Base-by-base conservation (phyloP, 148 eudicot genomes). In the Rhododendron molle region DNA sequence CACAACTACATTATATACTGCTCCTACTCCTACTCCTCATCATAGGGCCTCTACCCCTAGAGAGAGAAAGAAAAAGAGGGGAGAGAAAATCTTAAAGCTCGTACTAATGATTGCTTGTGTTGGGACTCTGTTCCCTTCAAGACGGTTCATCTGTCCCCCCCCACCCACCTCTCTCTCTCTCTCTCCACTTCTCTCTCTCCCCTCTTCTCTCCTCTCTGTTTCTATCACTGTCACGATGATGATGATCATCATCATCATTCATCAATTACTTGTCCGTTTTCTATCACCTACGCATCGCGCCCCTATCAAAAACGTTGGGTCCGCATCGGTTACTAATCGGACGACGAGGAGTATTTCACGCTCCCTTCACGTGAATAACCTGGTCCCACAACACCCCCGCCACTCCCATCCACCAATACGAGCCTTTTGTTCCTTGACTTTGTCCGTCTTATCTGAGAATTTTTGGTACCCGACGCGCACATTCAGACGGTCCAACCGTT, bases 31-130 rank as follows among this genome's bases (percentile, higher is more conserved):
- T 49, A 44, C 52, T 10, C 54, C 58, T 54, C 60, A 20, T 54
- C 60, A 16, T 54, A 54, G 60, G 18, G 32, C 11, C 7, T 23
- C 69, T n/a, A n/a, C 32, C 3, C 2, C 32, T 65, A 65, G 72
- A 65, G 32, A 26, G 71, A 23, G 30, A 47, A 36, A 80, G 82
- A 80, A 20, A 80, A 5, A 6, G 44, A 40, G 7, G 5, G 5
- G 30, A 3, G 30, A 47, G 60, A 80, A 58, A 80, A 34, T 49
- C 30, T 5, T 4, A 20, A 81, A 18, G 49, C 49, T 30, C 26
- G 84, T 36, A 81, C 73, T 60, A 81, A 81, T 81, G 84, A 81
- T 81, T 81, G 84, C 73, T 81, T 60, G 72, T 58, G 73, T 81
- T 81, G 72, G 72, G 84, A 38, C 26, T 32, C 38, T 81, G 73